Percentiles rank a stretch among this genome's conserved stretches.
Evolutionary conservation across 495 filamentous ascomycete species (phyloP).

Genomic region (Penicillium egyptiacum): DNA sequence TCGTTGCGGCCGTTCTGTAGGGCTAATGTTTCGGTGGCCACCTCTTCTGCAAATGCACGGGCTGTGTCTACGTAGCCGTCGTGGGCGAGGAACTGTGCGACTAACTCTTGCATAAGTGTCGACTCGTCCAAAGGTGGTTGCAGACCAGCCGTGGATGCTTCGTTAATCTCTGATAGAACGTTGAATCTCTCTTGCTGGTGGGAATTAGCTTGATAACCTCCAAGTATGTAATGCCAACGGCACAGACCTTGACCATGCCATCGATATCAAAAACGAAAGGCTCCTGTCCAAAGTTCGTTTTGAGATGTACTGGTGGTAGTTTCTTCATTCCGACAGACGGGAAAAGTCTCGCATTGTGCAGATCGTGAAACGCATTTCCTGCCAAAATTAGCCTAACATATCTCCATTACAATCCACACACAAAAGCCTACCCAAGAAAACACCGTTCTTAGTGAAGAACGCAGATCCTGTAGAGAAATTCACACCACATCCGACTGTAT

Average conservation of each 20-base stretch:
- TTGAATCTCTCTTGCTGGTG: slow-evolving; percentile 59
- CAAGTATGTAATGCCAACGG: neutral
- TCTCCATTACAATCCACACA: neutral
- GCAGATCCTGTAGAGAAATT: slow-evolving; percentile 86
- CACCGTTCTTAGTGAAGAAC: slow-evolving; percentile 95
- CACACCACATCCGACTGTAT: slow-evolving; percentile 89
- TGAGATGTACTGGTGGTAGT: slow-evolving; percentile 70
- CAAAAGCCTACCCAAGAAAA: slow-evolving; percentile 62
- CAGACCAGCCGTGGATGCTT: slow-evolving; percentile 52
- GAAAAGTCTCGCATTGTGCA: slow-evolving; percentile 69
- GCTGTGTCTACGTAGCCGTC: slow-evolving; percentile 98
- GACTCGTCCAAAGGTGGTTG: slow-evolving; percentile 71
- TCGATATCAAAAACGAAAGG: slow-evolving; percentile 95
- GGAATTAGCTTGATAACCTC: slow-evolving; percentile 22
- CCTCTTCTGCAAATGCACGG: slow-evolving; percentile 81
- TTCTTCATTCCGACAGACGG: slow-evolving; percentile 95
- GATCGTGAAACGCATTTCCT: slow-evolving; percentile 81
- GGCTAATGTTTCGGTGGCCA: slow-evolving; percentile 66
- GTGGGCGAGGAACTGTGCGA: slow-evolving; percentile 87
- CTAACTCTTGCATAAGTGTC: slow-evolving; percentile 75
- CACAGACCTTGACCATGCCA: slow-evolving; percentile 69
- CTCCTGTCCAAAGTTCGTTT: slow-evolving; percentile 87
- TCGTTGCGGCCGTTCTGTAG: slow-evolving; percentile 56
- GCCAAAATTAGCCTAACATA: slow-evolving; percentile 3
- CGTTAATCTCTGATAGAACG: slow-evolving; percentile 57